Conservation (phyloP, 2,329 filamentous ascomycete species). For the Aspergillus sp. region DNA sequence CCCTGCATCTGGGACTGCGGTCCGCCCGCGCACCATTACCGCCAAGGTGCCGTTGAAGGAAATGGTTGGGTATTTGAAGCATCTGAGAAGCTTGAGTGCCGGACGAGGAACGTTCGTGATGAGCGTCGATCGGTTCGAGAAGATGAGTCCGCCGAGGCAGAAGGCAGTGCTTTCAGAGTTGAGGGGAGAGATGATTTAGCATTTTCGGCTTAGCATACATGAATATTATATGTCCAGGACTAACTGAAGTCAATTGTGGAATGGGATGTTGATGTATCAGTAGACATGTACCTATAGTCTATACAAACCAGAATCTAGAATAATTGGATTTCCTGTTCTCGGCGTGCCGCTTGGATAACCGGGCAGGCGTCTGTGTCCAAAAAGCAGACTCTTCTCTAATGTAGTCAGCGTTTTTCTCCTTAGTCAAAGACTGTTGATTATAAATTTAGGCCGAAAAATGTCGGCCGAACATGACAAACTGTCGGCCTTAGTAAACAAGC, state of each 20-base stretch:
- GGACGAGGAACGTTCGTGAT: slow-evolving; percentile 78
- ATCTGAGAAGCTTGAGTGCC: slow-evolving; percentile 82
- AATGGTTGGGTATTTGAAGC: slow-evolving; percentile 92
- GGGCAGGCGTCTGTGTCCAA: too few relatives aligned
- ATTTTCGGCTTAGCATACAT: too few relatives aligned
- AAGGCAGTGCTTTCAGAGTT: slow-evolving; percentile 53
- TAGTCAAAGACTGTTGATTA: neutral
- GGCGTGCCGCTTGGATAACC: too few relatives aligned
- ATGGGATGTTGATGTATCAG: too few relatives aligned
- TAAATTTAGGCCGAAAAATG: neutral
- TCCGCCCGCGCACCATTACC: slow-evolving; percentile 64
- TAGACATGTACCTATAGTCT: too few relatives aligned
- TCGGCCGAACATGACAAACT: neutral
- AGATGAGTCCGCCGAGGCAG: slow-evolving; percentile 61
- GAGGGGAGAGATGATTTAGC: slow-evolving; percentile 28
- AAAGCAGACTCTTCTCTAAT: too few relatives aligned
- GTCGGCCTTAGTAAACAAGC: too few relatives aligned
- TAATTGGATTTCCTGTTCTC: neutral
- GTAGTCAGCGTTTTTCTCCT: too few relatives aligned
- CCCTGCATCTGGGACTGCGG: slow-evolving; percentile 33
- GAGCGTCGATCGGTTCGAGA: slow-evolving; percentile 70
- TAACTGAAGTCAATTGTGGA: too few relatives aligned
- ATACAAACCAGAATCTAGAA: neutral
- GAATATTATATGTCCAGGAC: too few relatives aligned
- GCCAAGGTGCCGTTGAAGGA: slow-evolving; percentile 91